Percentiles rank a stretch among this genome's conserved stretches.
Conservation (phyloP, 768 basidiomycete genomes). For the Tulasnella sp. region DNA sequence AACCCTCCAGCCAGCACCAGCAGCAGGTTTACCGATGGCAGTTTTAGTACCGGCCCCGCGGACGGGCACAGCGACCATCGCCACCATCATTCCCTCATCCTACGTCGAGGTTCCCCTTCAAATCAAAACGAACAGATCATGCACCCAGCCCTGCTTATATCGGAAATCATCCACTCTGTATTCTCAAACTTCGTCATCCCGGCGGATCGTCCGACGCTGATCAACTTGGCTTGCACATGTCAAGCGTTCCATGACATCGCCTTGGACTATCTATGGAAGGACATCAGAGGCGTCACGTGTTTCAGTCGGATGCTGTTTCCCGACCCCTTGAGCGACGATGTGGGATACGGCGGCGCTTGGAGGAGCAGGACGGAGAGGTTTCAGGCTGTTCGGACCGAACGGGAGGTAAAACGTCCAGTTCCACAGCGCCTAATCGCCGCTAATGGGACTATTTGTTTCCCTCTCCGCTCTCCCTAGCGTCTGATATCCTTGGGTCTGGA, state of each 20-base stretch:
- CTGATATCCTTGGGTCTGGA: conserved; percentile 13
- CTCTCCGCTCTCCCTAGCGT: background rate
- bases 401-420: conserved; percentile 7
- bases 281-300: background rate
- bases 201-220: conserved; percentile 2
- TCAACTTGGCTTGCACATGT: conserved; percentile 6
- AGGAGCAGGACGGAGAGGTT: conserved; percentile 15
- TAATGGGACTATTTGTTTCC: background rate
- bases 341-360: background rate
- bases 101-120: background rate
- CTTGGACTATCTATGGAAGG: conserved; percentile 8
- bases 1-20: background rate
- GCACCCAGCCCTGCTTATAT: conserved; percentile 20
- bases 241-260: conserved; percentile 18
- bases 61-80: background rate
- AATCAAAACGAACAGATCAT: background rate
- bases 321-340: background rate
- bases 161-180: conserved; percentile 11
- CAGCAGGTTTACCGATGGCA: background rate
- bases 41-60: background rate
- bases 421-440: background rate
- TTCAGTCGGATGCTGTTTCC: conserved; percentile 16
- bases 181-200: conserved; percentile 14
- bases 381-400: conserved; percentile 14
- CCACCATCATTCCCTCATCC: background rate